Base-by-base conservation (phyloP, 495 filamentous ascomycete genomes). In the Penicillium robsamsonii region DNA sequence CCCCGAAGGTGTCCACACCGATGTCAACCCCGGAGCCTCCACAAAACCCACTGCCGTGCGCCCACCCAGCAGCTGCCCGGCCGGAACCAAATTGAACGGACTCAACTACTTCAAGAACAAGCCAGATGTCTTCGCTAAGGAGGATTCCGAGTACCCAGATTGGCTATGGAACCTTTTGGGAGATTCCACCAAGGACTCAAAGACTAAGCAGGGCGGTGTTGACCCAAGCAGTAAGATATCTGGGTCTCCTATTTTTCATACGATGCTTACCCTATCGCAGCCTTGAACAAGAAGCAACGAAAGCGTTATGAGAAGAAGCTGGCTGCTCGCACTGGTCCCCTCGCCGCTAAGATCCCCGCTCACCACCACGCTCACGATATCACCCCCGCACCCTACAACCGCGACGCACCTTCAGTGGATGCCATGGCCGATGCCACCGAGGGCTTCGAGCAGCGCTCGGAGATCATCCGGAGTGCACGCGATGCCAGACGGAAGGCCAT, bases 31-130 rank as follows among this genome's bases (percentile, higher is more conserved):
- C 29, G 62, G 25, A 20, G 59, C 68, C 47, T 38, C 65, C 49
- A 44, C 62, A 27, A 71, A 73, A 50, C 49, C 70, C 9, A 54
- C 54, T 8, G 40, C 61, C 1, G 55, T 66, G 49, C 73, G 69
- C 17, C 57, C 67, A 38, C 61, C 63, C 4, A 84, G 81, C 49
- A 83, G 72, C 42, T 86, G 86, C 46, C 71, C 79, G 1, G 84
- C 85, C 3, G 94, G 94, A 18, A 91, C 89, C 3, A 73, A 80
- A 33, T 66, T 98, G 51, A 84, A 77, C 30, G 91, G 92, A 7
- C 79, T 98, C 57, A 95, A 91, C 70, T 96, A 94, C 75, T 76
- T 95, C 65, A 97, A 96, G 77, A 80, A 80, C 38, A 85, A 91
- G 66, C 84, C 85, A 0, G 81, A 84, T 54, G 70, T 84, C 5